phyloP scores from a whole-genome alignment of 108 stramenopile genomes.

The Bacterosira constricta region DNA sequence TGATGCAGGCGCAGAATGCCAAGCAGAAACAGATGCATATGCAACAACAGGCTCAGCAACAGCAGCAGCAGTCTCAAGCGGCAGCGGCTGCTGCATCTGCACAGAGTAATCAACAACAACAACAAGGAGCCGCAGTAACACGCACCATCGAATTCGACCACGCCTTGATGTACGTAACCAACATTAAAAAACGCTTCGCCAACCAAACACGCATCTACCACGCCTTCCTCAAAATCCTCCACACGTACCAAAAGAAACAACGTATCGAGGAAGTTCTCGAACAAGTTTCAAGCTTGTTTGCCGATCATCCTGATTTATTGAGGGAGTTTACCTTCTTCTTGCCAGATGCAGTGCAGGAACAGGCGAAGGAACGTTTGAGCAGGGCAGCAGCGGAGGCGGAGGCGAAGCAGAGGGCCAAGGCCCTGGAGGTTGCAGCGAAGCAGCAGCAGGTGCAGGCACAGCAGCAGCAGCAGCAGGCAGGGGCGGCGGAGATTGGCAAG shows the following conservation, averaged over 20 bases:
- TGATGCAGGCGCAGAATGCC: conserved; percentile 5
- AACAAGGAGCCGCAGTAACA: conserved; percentile 9
- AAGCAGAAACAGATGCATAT: conserved; percentile 14
- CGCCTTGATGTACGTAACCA: conserved; percentile 93
- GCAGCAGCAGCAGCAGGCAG: conserved; percentile 18
- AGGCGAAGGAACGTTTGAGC: conserved; percentile 86
- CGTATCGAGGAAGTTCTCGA: conserved; percentile 93
- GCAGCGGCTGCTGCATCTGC: not conserved
- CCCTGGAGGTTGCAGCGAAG: conserved; percentile 51
- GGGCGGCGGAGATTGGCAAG: conserved; percentile 21
- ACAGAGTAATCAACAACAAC: conserved; percentile 19
- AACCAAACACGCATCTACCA: conserved; percentile 87
- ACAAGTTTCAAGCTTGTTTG: conserved; percentile 88
- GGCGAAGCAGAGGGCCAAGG: conserved; percentile 68
- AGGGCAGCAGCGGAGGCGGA: conserved; percentile 90
- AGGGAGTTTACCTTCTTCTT: conserved; percentile 94
- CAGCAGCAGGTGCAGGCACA: conserved; percentile 37
- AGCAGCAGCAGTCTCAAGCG: conserved; percentile 26
- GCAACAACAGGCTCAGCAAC: conserved; percentile 19
- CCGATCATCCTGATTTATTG: conserved; percentile 92
- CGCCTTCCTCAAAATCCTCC: conserved; percentile 90
- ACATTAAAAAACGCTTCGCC: conserved; percentile 92
- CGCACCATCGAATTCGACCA: conserved; percentile 88
- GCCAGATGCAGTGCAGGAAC: conserved; percentile 93
- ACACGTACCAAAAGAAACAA: conserved; percentile 95